Percentiles rank a stretch among this genome's conserved stretches.
Evolutionary conservation across 805 yeast species (phyloP).

Genomic region (Lipomyces lipofer): DNA sequence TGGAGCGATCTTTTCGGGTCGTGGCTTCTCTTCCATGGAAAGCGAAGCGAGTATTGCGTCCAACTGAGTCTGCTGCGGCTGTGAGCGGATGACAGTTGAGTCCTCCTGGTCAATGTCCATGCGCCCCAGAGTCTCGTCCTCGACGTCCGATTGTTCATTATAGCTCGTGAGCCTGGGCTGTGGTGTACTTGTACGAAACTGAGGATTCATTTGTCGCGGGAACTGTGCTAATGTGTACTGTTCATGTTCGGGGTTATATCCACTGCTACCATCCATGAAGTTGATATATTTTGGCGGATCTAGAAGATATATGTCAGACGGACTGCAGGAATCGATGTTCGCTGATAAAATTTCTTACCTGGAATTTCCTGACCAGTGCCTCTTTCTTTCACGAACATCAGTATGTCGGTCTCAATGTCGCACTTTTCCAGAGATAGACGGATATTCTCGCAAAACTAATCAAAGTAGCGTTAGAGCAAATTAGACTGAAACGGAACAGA

Average conservation of each 20-base stretch:
- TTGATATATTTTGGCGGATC: slow-evolving; percentile 65
- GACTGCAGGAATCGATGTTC: not conserved
- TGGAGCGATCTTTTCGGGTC: not conserved
- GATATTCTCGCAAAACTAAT: slow-evolving; percentile 63
- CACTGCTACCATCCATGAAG: slow-evolving; percentile 49
- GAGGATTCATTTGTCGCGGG: slow-evolving; percentile 32
- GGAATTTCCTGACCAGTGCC: slow-evolving; percentile 67
- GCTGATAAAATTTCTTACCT: slow-evolving; percentile 18
- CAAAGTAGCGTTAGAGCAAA: no score
- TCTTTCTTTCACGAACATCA: slow-evolving; percentile 51
- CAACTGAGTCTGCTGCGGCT: slow-evolving; percentile 12
- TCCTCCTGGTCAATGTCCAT: not conserved
- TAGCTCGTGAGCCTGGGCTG: not conserved
- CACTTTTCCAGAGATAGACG: slow-evolving; percentile 68
- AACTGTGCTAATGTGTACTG: slow-evolving; percentile 42
- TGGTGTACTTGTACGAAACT: slow-evolving; percentile 20
- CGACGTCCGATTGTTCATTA: not conserved
- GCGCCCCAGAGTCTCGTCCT: no score
- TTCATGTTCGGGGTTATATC: slow-evolving; percentile 29
- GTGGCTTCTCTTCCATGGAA: not conserved
- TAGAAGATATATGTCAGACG: not conserved
- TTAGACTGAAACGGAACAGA: no score
- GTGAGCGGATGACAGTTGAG: slow-evolving; percentile 3
- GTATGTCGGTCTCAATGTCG: slow-evolving; percentile 60
- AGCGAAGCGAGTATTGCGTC: slow-evolving; percentile 21